Conservation (phyloP, 2,329 filamentous ascomycete genomes). For the Fusarium sp. region DNA sequence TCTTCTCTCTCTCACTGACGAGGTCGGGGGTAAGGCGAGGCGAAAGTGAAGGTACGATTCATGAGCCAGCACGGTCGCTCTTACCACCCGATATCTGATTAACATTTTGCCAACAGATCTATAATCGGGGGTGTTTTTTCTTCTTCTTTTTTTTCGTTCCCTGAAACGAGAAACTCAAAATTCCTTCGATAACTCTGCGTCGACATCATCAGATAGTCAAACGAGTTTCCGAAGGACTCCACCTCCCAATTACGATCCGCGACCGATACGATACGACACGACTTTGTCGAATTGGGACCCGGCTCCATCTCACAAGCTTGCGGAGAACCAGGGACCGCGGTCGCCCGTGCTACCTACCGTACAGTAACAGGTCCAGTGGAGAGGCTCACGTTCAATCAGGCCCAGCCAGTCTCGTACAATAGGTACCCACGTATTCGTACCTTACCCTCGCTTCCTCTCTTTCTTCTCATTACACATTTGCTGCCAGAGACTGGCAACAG, state of each 20-base stretch:
- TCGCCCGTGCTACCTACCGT: constrained; percentile 25
- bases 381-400: constrained; percentile 10
- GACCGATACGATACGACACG: constrained; percentile 43
- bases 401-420: constrained; percentile 22
- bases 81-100: neutral
- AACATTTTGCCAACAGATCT: neutral
- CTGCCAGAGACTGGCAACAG: constrained; percentile 27
- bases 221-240: constrained; percentile 26
- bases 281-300: constrained; percentile 27
- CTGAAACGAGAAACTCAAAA: neutral
- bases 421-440: constrained; percentile 42
- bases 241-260: constrained; percentile 41
- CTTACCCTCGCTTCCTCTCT: constrained; percentile 14
- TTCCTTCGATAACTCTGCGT: neutral
- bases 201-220: constrained; percentile 36
- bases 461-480: constrained; percentile 25
- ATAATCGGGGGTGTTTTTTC: neutral
- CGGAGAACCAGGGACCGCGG: constrained; percentile 37
- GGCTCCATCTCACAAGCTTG: constrained; percentile 40
- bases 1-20: constrained; percentile 6
- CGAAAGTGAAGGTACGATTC: constrained; percentile 25
- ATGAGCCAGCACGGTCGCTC: constrained; percentile 9
- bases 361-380: constrained; percentile 17
- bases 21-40: constrained; percentile 32
- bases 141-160: neutral